Base-by-base conservation (phyloP, 2,329 filamentous ascomycete genomes). In the Ampelomyces quisqualis region DNA sequence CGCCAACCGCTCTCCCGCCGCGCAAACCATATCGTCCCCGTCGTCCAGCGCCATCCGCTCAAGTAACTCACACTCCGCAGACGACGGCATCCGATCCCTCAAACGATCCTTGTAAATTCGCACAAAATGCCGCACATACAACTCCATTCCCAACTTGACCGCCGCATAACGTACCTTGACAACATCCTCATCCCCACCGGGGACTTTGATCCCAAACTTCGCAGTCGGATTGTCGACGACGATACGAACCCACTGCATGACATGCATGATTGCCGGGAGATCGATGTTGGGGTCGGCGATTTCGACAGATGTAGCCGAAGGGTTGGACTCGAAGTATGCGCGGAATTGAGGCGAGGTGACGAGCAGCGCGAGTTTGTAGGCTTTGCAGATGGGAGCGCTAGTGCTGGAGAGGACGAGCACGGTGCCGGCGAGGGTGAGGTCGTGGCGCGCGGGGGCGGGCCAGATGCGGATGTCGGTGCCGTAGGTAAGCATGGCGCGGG, bases 131-230 rank as follows among this genome's bases (percentile, higher is more conserved):
- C 22, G 14, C 8, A 35, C 30, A 26, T 38, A 43, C 7, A 15
- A n/a, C 3, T 39, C 30, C 35, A 43, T 43, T 5, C 40, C 35
- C 2, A 43, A 28, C 19, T 20, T 24, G 14, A 28, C 13, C 2
- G 40, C 34, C 14, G 35, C 34, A 26, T 38, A 22, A 15, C 40
- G 35, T 7, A 35, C 9, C 23, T 35, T 34, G 30, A 43, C 32
- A 15, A 39, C 10, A 4, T 30, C 15, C 5, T 20, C 8, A 14
- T 34, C 11, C 1, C 23, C 9, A 5, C 5, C 8, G 3, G 40
- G 40, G n/a, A 43, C 9, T 7, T 7, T 18, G 17, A 38, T n/a
- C 10, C 34, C 34, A 2, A 26, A 35, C n/a, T 30, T 43, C 22
- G 24, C 30, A 10, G 23, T 9, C 5, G 20, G 5, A 4, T 13